phyloP scores from a whole-genome alignment of 148 eudicot species.

The Amaranthus palmeri region DNA sequence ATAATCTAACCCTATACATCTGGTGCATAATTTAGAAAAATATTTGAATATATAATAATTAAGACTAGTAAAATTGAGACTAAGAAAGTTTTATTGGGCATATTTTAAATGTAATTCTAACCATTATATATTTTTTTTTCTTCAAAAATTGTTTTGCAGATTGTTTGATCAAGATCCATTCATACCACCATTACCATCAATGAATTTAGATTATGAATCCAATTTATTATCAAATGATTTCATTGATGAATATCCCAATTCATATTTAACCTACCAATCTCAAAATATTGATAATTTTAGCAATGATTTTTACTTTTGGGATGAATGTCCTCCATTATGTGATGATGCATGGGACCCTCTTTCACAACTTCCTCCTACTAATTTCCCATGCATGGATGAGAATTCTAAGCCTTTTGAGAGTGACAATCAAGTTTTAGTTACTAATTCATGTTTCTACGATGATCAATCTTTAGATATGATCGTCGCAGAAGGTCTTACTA shows the following conservation, averaged over 20 bases:
- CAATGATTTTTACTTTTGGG: constrained; percentile 22
- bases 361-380: background rate
- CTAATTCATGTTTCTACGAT: background rate
- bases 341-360: constrained; percentile 13
- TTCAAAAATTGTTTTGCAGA: background rate
- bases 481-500: constrained; percentile 10
- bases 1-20: too few species aligned
- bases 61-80: too few species aligned
- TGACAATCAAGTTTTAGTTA: background rate
- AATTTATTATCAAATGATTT: background rate
- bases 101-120: too few species aligned
- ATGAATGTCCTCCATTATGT: constrained; percentile 10
- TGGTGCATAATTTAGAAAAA: too few species aligned
- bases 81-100: too few species aligned
- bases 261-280: background rate
- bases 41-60: too few species aligned
- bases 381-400: background rate
- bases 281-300: background rate
- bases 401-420: background rate
- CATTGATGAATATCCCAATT: background rate
- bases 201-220: background rate
- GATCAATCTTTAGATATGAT: constrained; percentile 11
- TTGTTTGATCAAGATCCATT: background rate
- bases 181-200: background rate
- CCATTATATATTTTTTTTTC: too few species aligned